Conservation (phyloP, 2,329 filamentous ascomycete genomes). For the Rhynchosporium agropyri region DNA sequence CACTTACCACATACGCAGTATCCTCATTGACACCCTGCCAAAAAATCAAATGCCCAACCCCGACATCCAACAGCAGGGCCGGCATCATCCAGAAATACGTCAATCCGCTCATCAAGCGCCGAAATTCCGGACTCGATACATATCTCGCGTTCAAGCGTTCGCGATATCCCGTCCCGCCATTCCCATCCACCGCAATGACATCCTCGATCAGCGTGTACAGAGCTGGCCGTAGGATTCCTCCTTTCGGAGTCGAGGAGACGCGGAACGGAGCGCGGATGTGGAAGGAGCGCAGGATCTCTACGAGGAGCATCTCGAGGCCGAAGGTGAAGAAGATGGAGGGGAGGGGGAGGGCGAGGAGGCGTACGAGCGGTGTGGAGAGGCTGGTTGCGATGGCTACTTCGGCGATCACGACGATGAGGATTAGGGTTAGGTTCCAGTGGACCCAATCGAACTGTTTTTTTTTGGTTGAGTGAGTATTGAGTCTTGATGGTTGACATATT, state of each 20-base stretch:
- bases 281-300: slow-evolving; percentile 51
- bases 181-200: slow-evolving; percentile 55
- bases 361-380: slow-evolving; percentile 44
- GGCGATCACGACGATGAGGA: slow-evolving; percentile 59
- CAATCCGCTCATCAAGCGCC: slow-evolving; percentile 54
- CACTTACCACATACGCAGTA: slow-evolving; percentile 17
- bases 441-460: slow-evolving; percentile 55
- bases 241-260: slow-evolving; percentile 54
- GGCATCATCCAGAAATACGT: slow-evolving; percentile 53
- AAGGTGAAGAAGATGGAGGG: slow-evolving; percentile 55
- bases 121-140: slow-evolving; percentile 55
- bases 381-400: slow-evolving; percentile 50
- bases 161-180: slow-evolving; percentile 54
- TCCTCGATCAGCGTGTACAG: slow-evolving; percentile 59
- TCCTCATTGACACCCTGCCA: slow-evolving; percentile 14
- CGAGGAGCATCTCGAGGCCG: slow-evolving; percentile 52
- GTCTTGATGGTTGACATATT: too few species aligned
- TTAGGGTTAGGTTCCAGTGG: slow-evolving; percentile 58
- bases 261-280: slow-evolving; percentile 51
- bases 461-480: slow-evolving; percentile 15
- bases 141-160: slow-evolving; percentile 55
- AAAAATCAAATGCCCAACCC: slow-evolving; percentile 12
- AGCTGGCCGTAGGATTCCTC: slow-evolving; percentile 53
- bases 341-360: slow-evolving; percentile 55
- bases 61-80: slow-evolving; percentile 7